These are phyloP conservation scores for Trichophyton rubrum DNA, from an alignment of 2,329 filamentous ascomycete genomes.

Conservation along the genomic window DNA sequence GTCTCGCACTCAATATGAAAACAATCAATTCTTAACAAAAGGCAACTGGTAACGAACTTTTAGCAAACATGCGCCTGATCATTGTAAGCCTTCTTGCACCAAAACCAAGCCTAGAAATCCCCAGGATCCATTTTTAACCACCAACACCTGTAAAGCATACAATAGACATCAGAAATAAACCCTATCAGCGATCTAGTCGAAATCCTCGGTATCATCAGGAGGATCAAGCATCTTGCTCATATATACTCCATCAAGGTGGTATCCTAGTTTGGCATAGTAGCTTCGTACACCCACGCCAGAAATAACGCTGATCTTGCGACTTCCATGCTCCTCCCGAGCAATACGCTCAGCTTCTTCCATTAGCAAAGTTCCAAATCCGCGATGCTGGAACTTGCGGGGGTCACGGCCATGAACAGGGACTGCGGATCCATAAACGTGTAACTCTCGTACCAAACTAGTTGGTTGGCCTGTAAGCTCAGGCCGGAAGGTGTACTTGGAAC, in stretches of 20 bases:
- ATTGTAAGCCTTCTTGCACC: background rate
- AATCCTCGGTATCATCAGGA: constrained; percentile 18
- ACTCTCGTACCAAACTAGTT: constrained; percentile 80
- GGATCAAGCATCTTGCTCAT: constrained; percentile 43
- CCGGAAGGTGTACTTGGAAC: constrained; percentile 80
- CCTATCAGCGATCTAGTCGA: background rate
- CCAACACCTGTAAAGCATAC: background rate
- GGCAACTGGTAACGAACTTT: background rate
- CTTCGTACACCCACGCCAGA: constrained; percentile 93
- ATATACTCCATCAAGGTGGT: constrained; percentile 85
- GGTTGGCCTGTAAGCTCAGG: constrained; percentile 75
- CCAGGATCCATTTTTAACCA: background rate
- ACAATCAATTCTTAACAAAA: background rate
- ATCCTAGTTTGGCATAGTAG: constrained; percentile 88
- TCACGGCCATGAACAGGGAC: constrained; percentile 96
- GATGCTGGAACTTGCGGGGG: constrained; percentile 94
- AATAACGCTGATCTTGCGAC: constrained; percentile 88
- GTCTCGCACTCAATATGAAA: background rate
- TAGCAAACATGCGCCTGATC: background rate
- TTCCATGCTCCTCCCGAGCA: constrained; percentile 85
- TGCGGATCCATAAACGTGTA: constrained; percentile 93
- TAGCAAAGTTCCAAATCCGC: constrained; percentile 85
- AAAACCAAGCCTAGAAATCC: background rate
- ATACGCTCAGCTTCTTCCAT: constrained; percentile 99
- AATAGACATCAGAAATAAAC: background rate